Conservation (phyloP, 495 filamentous ascomycete genomes). For the Poronia punctata region DNA sequence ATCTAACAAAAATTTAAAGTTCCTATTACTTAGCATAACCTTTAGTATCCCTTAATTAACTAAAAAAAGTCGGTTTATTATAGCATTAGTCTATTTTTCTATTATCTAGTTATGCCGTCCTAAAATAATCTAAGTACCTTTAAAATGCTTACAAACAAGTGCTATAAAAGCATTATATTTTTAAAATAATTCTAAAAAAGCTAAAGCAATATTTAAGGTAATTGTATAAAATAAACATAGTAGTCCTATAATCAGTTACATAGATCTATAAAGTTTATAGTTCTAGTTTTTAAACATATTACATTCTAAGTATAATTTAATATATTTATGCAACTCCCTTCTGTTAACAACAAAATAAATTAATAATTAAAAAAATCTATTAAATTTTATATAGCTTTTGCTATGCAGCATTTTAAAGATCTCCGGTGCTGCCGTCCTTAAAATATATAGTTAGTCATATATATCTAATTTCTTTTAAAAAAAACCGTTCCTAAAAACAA, state of each 20-base stretch:
- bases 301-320: constrained; percentile 1
- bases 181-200: neutral
- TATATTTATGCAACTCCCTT: neutral
- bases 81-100: neutral
- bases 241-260: neutral
- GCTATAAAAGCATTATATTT: neutral
- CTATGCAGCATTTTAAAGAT: neutral
- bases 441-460: neutral
- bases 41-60: neutral
- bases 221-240: constrained; percentile 3
- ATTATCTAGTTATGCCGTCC: neutral
- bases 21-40: neutral
- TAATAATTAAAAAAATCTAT: constrained; percentile 1
- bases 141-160: neutral
- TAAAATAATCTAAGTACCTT: neutral
- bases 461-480: neutral
- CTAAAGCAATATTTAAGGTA: neutral
- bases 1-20: neutral
- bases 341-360: neutral
- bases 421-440: neutral
- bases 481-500: neutral
- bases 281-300: neutral
- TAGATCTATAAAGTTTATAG: constrained; percentile 1
- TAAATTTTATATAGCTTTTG: neutral
- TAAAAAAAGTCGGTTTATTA: neutral